Conservation (phyloP, 371 early-diverging fungal genomes). For the Mortierella sp. region DNA sequence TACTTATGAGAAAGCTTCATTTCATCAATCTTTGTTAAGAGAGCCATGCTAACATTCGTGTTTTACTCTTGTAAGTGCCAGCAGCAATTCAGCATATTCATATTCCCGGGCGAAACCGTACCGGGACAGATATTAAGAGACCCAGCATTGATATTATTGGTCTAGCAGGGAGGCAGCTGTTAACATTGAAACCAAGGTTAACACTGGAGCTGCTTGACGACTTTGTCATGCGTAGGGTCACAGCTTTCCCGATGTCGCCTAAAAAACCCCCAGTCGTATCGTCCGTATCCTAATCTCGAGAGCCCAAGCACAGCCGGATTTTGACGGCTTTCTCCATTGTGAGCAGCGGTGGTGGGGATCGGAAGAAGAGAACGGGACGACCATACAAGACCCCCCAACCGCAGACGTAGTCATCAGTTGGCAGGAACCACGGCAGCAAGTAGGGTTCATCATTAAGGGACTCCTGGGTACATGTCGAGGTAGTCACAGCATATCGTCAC, state of each 20-base stretch:
- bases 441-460: slow-evolving; percentile 77
- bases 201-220: slow-evolving; percentile 22
- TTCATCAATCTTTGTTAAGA: too few species aligned
- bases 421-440: slow-evolving; percentile 85
- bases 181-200: slow-evolving; percentile 35
- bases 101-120: slow-evolving; percentile 13
- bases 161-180: slow-evolving; percentile 35
- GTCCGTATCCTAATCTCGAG: slow-evolving; percentile 60
- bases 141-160: slow-evolving; percentile 24
- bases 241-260: too few species aligned
- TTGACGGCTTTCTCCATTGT: slow-evolving; percentile 68
- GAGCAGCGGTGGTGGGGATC: too few species aligned
- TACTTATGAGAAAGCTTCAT: too few species aligned
- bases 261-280: slow-evolving; percentile 10
- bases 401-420: slow-evolving; percentile 60
- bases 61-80: too few species aligned
- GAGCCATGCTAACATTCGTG: too few species aligned
- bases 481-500: slow-evolving; percentile 69
- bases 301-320: neutral
- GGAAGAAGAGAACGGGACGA: slow-evolving; percentile 60
- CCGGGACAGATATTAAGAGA: slow-evolving; percentile 3
- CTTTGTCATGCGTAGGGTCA: slow-evolving; percentile 5
- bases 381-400: slow-evolving; percentile 1
- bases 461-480: slow-evolving; percentile 78
- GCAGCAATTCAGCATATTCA: slow-evolving; percentile 13